Conservation (phyloP, 2,329 filamentous ascomycete genomes). For the Penicillium sclerotiorum region DNA sequence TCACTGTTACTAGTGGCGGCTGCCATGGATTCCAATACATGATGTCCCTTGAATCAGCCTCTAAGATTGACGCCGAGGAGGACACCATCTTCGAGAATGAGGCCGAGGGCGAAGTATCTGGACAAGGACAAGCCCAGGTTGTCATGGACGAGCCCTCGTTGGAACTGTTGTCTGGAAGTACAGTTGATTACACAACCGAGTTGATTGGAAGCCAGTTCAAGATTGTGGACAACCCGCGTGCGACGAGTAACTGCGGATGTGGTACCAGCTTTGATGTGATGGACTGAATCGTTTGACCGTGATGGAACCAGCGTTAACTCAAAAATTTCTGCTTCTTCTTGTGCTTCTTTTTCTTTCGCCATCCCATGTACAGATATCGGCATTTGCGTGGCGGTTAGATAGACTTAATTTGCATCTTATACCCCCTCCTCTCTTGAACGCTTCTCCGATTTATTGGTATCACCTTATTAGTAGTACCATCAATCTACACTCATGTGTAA, state of each 20-base stretch:
- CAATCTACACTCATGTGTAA: no score
- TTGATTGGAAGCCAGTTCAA: constrained; percentile 95
- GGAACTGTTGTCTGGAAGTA: constrained; percentile 88
- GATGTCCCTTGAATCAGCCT: constrained; percentile 73
- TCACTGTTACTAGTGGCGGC: constrained; percentile 88
- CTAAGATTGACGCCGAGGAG: constrained; percentile 68
- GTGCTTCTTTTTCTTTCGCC: constrained; percentile 8
- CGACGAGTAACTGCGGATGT: constrained; percentile 93
- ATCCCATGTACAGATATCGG: constrained; percentile 24
- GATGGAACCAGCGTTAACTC: neutral
- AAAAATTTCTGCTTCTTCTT: neutral
- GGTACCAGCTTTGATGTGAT: constrained; percentile 75
- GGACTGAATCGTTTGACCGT: constrained; percentile 11
- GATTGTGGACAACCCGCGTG: constrained; percentile 88
- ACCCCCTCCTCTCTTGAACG: constrained; percentile 20
- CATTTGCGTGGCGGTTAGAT: constrained; percentile 17
- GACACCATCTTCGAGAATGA: constrained; percentile 84
- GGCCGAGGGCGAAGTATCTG: constrained; percentile 27
- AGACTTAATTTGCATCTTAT: constrained; percentile 30
- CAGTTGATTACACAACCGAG: constrained; percentile 95
- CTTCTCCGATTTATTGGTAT: neutral
- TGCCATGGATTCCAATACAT: constrained; percentile 98
- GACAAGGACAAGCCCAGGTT: constrained; percentile 68
- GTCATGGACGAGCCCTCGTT: constrained; percentile 86
- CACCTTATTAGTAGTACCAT: neutral